Base-by-base conservation (phyloP, 177 flowering plant species). In the Telopea speciosissima region DNA sequence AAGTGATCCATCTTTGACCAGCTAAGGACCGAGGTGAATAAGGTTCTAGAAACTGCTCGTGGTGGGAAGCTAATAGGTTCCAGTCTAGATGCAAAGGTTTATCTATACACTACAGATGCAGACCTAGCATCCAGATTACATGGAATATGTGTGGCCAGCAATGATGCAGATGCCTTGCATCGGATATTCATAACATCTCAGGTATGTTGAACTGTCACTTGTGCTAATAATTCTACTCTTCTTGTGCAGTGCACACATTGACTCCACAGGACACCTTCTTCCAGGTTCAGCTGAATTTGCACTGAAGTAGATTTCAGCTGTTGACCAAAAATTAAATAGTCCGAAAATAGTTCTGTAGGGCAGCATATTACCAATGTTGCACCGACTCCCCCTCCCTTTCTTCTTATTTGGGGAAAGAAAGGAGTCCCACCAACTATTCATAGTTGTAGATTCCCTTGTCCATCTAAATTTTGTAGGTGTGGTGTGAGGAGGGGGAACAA, bases 11-110 rank as follows among this genome's bases (percentile, higher is more conserved):
- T 54, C 65, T 74, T 71, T 83, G 68, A 28, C 62, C 91, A 93
- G 98, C 79, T 94, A 77, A 83, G 97, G 77, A 89, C 86, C 16
- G 97, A 94, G 88, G 96, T 90, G 67, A 92, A 94, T 69, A 90
- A 87, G 77, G 92, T 87, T 52, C 79, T 94, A 62, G 98, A 92
- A 80, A 73, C 76, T 70, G 97, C 98, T 74, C 93, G 97, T 13
- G 78, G 79, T 2, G 88, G 74, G 40, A 92, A 89, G 81, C 72
- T 90, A 68, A 89, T 94, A 44, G 98, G 98, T 71, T 87, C 98
- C 49, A 94, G 96, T 75, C 82, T 94, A 74, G 98, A 94, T 33
- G 98, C 98, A 54, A 92, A 89, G 79, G 91, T 92, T 33, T 84
- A 84, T 76, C 79, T 94, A 40, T 82, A 87, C 70, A 64, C 86